Conservation (phyloP, 768 basidiomycete genomes). For the Auricularia heimuer region DNA sequence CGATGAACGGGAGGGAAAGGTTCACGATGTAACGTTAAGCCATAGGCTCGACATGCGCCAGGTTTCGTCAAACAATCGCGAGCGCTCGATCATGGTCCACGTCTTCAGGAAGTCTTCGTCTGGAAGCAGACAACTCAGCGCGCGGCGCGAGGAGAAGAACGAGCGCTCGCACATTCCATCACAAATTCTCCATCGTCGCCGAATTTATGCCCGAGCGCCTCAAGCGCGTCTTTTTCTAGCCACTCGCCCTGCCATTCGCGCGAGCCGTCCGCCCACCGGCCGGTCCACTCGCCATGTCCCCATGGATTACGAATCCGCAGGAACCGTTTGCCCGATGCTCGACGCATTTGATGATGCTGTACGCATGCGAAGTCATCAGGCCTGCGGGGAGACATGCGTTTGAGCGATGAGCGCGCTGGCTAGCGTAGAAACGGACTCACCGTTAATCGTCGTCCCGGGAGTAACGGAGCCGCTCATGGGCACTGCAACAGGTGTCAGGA, state of each 20-base stretch:
- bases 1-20: conserved; percentile 22
- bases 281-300: conserved; percentile 41
- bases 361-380: conserved; percentile 26
- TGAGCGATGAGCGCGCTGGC: neutral
- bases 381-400: conserved; percentile 8
- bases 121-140: neutral
- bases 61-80: conserved; percentile 36
- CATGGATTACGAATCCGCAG: conserved; percentile 43
- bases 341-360: conserved; percentile 37
- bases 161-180: conserved; percentile 29
- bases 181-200: conserved; percentile 46
- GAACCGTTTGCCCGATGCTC: conserved; percentile 37
- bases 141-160: neutral
- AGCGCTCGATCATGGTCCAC: conserved; percentile 35
- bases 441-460: neutral
- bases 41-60: conserved; percentile 43
- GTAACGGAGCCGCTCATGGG: too few relatives aligned
- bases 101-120: conserved; percentile 16
- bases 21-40: conserved; percentile 35
- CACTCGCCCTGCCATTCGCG: conserved; percentile 49
- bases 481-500: neutral
- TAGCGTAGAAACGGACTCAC: neutral
- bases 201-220: conserved; percentile 35
- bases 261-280: conserved; percentile 43
- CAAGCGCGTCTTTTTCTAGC: conserved; percentile 27